These are phyloP conservation scores for Trichoderma gamsii DNA, from an alignment of 495 filamentous ascomycete species.

Conservation along the genomic window DNA sequence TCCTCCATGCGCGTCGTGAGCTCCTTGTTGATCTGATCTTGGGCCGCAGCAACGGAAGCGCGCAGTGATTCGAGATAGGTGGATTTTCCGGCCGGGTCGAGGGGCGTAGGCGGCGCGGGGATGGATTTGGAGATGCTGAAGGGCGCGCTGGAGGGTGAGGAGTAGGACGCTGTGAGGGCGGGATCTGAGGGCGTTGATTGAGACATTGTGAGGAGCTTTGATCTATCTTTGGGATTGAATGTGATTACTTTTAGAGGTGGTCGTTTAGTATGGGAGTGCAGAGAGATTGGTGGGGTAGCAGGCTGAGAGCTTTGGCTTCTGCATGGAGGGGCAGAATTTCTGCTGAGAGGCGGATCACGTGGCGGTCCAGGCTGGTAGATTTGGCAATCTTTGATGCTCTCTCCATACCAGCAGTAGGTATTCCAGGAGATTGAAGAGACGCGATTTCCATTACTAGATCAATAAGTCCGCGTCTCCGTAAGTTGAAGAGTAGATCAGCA, in stretches of 20 bases:
- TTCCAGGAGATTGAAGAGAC: neutral
- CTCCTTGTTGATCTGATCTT: constrained; percentile 72
- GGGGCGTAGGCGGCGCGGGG: constrained; percentile 29
- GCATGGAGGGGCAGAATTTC: constrained; percentile 16
- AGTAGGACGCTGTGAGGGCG: constrained; percentile 51
- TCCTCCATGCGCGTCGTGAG: constrained; percentile 85
- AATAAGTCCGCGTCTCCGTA: too few species aligned
- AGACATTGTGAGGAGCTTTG: constrained; percentile 12
- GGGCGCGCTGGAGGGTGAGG: constrained; percentile 46
- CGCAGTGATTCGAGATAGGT: constrained; percentile 63
- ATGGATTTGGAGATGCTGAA: constrained; percentile 39
- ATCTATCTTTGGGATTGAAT: constrained; percentile 12
- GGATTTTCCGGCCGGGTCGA: constrained; percentile 48
- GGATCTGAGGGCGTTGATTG: constrained; percentile 19
- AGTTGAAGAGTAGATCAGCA: too few species aligned
- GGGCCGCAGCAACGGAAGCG: constrained; percentile 51
- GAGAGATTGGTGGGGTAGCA: constrained; percentile 17
- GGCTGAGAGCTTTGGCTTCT: neutral
- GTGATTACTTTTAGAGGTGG: constrained; percentile 7
- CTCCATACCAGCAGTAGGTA: neutral
- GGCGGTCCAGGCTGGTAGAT: neutral
- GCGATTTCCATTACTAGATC: too few species aligned
- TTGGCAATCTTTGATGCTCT: neutral
- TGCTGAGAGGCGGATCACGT: constrained; percentile 11
- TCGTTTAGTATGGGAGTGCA: neutral